These are phyloP conservation scores for Phyllosticta citriasiana DNA, from an alignment of 2,329 filamentous ascomycete genomes.

Conservation along the genomic window DNA sequence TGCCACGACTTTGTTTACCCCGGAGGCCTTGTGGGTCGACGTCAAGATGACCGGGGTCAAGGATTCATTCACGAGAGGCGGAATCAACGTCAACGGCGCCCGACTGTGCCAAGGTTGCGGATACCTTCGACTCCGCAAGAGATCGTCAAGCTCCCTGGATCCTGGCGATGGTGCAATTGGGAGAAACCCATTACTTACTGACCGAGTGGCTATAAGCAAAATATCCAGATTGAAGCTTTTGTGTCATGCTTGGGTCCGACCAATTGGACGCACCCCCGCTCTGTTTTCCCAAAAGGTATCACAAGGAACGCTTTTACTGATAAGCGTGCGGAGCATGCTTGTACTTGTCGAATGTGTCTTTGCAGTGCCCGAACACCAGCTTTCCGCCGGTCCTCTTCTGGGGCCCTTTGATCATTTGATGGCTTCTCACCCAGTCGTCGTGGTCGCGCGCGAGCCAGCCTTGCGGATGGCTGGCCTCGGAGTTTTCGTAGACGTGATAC, in stretches of 20 bases:
- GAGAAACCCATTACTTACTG: no score
- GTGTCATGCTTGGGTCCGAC: background rate
- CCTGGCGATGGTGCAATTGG: no score
- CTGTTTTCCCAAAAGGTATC: no score
- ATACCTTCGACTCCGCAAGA: no score
- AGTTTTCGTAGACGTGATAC: conserved; percentile 30
- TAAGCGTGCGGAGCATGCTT: conserved; percentile 20
- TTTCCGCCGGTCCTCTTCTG: conserved; percentile 19
- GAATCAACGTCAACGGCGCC: no score
- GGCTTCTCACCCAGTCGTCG: conserved; percentile 24
- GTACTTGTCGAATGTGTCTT: conserved; percentile 18
- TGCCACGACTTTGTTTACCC: no score
- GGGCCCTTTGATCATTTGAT: conserved; percentile 23
- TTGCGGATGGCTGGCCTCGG: conserved; percentile 23
- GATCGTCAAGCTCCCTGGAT: no score
- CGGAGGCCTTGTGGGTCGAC: no score
- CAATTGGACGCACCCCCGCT: background rate
- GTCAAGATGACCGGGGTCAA: no score
- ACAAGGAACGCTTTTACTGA: background rate
- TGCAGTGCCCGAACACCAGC: conserved; percentile 23
- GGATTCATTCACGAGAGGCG: no score
- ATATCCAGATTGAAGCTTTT: background rate
- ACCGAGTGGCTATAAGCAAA: background rate
- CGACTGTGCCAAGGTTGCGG: no score
- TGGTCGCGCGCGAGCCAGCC: conserved; percentile 30